These are phyloP conservation scores for Trifolium subterraneum DNA, from an alignment of 306 rosid genomes.

Conservation along the genomic window DNA sequence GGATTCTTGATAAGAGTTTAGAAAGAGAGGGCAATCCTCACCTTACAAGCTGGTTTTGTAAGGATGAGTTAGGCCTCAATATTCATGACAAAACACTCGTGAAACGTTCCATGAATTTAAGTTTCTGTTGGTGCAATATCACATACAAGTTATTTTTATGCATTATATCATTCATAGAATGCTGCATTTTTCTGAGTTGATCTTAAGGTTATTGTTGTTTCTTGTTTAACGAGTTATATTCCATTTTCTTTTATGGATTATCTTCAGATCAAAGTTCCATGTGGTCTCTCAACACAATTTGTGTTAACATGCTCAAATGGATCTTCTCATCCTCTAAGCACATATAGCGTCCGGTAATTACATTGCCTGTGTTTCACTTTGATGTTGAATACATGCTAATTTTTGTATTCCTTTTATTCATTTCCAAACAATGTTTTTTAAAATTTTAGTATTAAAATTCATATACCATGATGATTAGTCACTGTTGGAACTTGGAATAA, in stretches of 20 bases:
- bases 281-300: slow-evolving; percentile 77
- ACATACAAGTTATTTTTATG: no score
- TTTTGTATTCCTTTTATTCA: not conserved
- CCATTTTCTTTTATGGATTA: slow-evolving; percentile 34
- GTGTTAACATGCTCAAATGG: slow-evolving; percentile 80
- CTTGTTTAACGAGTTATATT: slow-evolving; percentile 20
- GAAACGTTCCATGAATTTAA: slow-evolving; percentile 18
- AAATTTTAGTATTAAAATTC: not conserved
- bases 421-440: not conserved
- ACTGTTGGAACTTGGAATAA: no score
- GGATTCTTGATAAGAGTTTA: no score
- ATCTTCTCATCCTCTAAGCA: slow-evolving; percentile 76
- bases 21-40: no score
- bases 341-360: slow-evolving; percentile 70
- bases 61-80: no score
- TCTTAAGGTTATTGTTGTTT: slow-evolving; percentile 30
- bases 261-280: slow-evolving; percentile 88
- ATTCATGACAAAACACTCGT: not conserved
- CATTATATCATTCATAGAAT: slow-evolving; percentile 24
- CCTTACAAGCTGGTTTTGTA: no score
- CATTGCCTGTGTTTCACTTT: slow-evolving; percentile 28
- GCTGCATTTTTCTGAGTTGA: not conserved
- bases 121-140: slow-evolving; percentile 20
- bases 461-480: not conserved
- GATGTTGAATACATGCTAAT: slow-evolving; percentile 7